Evolutionary conservation across 2,329 filamentous ascomycete species (phyloP).

Genomic region (Escovopsis sp.): DNA sequence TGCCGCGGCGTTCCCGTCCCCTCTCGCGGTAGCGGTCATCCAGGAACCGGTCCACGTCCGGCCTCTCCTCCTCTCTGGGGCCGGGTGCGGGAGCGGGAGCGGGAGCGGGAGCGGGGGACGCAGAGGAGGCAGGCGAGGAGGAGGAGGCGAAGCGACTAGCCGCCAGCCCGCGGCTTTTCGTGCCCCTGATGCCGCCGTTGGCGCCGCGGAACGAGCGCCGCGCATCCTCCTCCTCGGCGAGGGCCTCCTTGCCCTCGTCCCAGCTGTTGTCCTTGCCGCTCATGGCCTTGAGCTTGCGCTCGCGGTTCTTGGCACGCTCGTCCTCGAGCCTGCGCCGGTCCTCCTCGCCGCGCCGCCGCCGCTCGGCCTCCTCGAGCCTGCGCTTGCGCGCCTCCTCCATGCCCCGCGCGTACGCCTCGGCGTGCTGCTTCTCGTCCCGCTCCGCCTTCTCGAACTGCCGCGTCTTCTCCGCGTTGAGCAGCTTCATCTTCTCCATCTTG

Average conservation of each 20-base stretch:
- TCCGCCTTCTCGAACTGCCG: constrained; percentile 43
- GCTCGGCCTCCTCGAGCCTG: constrained; percentile 36
- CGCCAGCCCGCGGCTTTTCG: constrained; percentile 21
- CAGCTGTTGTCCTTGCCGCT: constrained; percentile 37
- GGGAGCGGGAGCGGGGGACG: too few species aligned
- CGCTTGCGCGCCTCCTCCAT: constrained; percentile 39
- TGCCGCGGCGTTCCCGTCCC: constrained; percentile 17
- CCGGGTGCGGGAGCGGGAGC: too few species aligned
- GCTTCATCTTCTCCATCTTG: constrained; percentile 46
- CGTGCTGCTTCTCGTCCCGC: constrained; percentile 40
- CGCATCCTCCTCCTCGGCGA: constrained; percentile 24
- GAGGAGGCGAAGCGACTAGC: constrained; percentile 30
- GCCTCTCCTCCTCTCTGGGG: constrained; percentile 16
- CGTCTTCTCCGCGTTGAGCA: constrained; percentile 41
- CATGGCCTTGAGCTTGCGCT: constrained; percentile 45
- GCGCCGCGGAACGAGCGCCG: constrained; percentile 27
- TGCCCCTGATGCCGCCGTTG: constrained; percentile 24
- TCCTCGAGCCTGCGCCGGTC: constrained; percentile 38
- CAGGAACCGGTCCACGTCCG: constrained; percentile 21
- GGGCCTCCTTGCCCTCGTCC: constrained; percentile 41
- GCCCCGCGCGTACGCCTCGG: constrained; percentile 35
- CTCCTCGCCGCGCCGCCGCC: constrained; percentile 34
- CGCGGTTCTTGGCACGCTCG: constrained; percentile 43
- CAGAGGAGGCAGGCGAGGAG: too few species aligned
- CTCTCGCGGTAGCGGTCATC: constrained; percentile 20